These are phyloP conservation scores for Leptodermis oblonga DNA, from an alignment of 257 asterid genomes.

Conservation along the genomic window DNA sequence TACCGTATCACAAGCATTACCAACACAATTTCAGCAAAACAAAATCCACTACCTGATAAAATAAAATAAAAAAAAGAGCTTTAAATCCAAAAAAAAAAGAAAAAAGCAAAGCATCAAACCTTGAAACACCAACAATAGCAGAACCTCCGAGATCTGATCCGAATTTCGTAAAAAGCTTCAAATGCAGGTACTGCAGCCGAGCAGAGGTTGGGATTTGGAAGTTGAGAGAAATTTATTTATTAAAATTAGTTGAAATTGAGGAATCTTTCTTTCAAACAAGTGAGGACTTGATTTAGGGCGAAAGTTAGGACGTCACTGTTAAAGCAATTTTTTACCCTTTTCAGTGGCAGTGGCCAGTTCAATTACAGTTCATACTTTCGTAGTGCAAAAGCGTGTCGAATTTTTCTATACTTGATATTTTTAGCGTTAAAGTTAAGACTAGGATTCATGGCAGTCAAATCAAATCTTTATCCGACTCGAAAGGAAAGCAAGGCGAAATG, in stretches of 20 bases:
- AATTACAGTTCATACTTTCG: constrained; percentile 22
- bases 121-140: background rate
- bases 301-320: constrained; percentile 24
- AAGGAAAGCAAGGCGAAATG: background rate
- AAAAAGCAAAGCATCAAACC: background rate
- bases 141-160: constrained; percentile 15
- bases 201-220: background rate
- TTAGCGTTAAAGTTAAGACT: background rate
- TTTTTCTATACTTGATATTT: background rate
- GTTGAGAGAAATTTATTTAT: background rate
- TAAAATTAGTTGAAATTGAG: too few relatives aligned
- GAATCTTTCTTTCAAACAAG: too few relatives aligned
- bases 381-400: constrained; percentile 20
- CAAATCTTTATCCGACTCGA: background rate
- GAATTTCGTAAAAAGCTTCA: background rate
- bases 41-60: background rate
- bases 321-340: background rate
- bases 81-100: background rate
- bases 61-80: too few relatives aligned
- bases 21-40: constrained; percentile 15
- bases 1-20: constrained; percentile 15
- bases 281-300: constrained; percentile 22
- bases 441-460: constrained; percentile 12
- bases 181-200: background rate
- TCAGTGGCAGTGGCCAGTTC: constrained; percentile 19